Evolutionary conservation across 139 green algal genomes (phyloP).

Genomic region (Chlamydomonas eustigma): DNA sequence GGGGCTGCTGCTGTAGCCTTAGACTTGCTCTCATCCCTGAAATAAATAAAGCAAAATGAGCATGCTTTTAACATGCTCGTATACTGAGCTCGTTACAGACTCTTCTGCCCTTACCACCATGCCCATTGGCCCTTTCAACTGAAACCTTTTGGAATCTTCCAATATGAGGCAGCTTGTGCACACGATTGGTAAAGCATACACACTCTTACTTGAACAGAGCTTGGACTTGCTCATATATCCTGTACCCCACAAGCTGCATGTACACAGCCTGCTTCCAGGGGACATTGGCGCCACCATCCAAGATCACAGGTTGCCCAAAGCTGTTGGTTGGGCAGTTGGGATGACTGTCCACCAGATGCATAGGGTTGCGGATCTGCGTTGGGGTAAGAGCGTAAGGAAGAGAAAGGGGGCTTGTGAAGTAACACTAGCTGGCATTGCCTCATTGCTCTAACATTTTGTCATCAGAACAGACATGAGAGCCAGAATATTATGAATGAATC

Average conservation of each 20-base stretch:
- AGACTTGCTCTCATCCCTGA: constrained; percentile 1
- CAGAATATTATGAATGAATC: too few relatives aligned
- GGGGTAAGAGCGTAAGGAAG: too few relatives aligned
- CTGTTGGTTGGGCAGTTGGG: constrained; percentile 43
- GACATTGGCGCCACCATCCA: constrained; percentile 30
- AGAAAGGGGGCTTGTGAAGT: too few relatives aligned
- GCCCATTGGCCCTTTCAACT: background rate
- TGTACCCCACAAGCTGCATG: constrained; percentile 42
- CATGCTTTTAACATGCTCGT: background rate
- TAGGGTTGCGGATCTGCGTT: constrained; percentile 44
- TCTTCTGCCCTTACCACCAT: background rate
- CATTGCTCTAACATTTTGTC: too few relatives aligned
- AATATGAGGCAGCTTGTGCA: too few relatives aligned
- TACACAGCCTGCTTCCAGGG: constrained; percentile 40
- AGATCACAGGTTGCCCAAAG: constrained; percentile 39
- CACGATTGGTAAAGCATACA: too few relatives aligned
- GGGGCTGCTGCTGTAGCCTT: constrained; percentile 19
- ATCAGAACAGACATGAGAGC: too few relatives aligned
- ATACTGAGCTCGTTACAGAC: background rate
- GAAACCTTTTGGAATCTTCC: background rate
- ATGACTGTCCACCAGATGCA: constrained; percentile 49
- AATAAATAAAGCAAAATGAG: background rate
- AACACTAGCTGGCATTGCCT: too few relatives aligned
- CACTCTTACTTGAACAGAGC: constrained; percentile 20
- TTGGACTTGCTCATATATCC: constrained; percentile 28